A percentile compares a stretch with the other conserved stretches of the same genome.
Evolutionary conservation across 257 asterid genomes (phyloP).

Genomic region (Solanum corneliomulleri): DNA sequence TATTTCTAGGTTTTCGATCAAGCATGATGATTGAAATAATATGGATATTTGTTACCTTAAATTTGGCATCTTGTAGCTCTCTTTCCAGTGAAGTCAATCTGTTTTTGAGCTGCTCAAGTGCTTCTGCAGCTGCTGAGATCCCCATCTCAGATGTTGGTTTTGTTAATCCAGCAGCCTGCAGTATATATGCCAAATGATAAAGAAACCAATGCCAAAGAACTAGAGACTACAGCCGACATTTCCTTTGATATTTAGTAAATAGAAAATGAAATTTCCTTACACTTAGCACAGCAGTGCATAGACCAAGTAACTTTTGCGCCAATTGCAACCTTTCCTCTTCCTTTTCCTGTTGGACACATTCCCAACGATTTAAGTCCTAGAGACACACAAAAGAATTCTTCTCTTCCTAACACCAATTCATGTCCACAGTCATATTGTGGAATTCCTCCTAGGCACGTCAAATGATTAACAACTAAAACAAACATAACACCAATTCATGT

Average conservation of each 20-base stretch:
- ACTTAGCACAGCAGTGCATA: slow-evolving; percentile 69
- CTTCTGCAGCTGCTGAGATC: slow-evolving; percentile 63
- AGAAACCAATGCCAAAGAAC: neutral
- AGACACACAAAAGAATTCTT: neutral
- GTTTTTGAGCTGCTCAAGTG: slow-evolving; percentile 57
- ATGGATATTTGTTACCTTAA: slow-evolving; percentile 38
- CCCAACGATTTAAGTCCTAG: neutral
- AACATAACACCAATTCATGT: neutral
- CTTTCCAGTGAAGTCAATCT: slow-evolving; percentile 49
- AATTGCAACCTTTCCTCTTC: slow-evolving; percentile 83
- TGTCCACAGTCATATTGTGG: neutral
- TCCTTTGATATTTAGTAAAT: neutral
- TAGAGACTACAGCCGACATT: neutral
- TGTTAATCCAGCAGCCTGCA: slow-evolving; percentile 82
- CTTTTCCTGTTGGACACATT: slow-evolving; percentile 45
- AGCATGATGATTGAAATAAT: neutral
- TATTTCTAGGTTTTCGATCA: neutral
- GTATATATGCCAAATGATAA: neutral
- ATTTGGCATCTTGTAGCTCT: slow-evolving; percentile 66
- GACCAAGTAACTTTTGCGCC: slow-evolving; percentile 77
- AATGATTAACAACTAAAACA: neutral
- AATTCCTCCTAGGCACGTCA: neutral
- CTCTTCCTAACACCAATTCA: neutral
- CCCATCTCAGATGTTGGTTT: slow-evolving; percentile 46
- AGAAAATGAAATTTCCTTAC: slow-evolving; percentile 17